Base-by-base conservation (phyloP, 2,329 filamentous ascomycete species). In the Xylaria sp. region DNA sequence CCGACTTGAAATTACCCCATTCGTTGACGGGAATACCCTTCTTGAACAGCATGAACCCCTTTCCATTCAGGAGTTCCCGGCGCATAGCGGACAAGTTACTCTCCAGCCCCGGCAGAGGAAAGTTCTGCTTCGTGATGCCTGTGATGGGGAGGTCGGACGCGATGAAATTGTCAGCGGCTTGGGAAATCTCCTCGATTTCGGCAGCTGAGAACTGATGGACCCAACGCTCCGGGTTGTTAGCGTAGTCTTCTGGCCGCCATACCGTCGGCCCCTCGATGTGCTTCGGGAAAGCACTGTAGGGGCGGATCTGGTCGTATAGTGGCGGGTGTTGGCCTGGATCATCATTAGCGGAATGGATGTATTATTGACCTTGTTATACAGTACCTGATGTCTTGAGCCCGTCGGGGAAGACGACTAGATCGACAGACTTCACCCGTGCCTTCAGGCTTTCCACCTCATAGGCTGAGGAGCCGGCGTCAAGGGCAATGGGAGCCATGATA, bases 1-100 rank as follows among this genome's bases (percentile, higher is more conserved):
- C 93, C 11, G 89, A 92, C 82, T 97, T 97, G 78, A 89, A 86
- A 61, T 89, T 87, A 0, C 90, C 89, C 94, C 94, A 97, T 80
- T 86, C 78, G 51, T 86, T 76, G 0, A 94, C 92, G 0, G 93
- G 93, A 78, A 97, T 90, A 60, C 91, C 89, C 79, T 96, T 97
- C 53, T 53, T 72, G 84, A 97, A 96, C 14, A 97, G 86, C 71
- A 96, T 92, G 82, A 97, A 97, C 17, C 94, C 94, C 76, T 96
- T 96, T 71, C 93, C 93, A 77, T 97, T 88, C 64, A 97, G 80
- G n/a, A 92, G 82, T 69, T 92, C 90, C 19, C 86, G 82, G 58
- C 88, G 85, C 68, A 93, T 84, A 2, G 84, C 79, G 5, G 78
- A 79, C 19, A 93, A 81, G 64, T 87, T 85, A 1, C 76, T 71